Percentiles rank a stretch among this genome's conserved stretches.
Conservation (phyloP, 108 stramenopile species). For the Poteriospumella lacustris region DNA sequence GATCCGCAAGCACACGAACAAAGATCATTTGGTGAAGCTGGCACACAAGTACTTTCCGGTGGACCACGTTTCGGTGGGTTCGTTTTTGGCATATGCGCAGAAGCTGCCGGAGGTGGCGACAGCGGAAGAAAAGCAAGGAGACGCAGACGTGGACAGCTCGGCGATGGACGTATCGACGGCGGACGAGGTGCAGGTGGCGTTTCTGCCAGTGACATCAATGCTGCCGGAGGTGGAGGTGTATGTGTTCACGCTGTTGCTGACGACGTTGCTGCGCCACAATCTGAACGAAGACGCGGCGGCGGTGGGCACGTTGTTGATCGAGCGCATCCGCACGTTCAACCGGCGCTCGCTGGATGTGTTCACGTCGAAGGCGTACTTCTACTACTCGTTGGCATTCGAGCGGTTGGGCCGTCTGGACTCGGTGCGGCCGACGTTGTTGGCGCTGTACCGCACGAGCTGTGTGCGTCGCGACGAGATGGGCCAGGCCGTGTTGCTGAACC, state of each 20-base stretch:
- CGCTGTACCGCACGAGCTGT: conserved; percentile 53
- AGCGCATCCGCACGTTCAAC: conserved; percentile 11
- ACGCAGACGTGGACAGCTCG: conserved; percentile 1
- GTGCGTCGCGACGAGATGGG: conserved; percentile 50
- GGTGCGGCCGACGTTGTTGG: conserved; percentile 43
- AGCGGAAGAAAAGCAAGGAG: neutral
- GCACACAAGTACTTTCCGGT: neutral
- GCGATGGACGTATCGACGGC: conserved; percentile 10
- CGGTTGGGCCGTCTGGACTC: conserved; percentile 20
- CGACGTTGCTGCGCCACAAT: neutral
- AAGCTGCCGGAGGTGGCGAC: neutral
- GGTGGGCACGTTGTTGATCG: neutral
- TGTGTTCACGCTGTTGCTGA: conserved; percentile 31
- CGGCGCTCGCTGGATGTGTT: conserved; percentile 42
- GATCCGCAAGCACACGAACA: neutral
- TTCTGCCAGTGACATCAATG: neutral
- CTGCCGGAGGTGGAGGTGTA: conserved; percentile 28
- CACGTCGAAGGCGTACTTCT: conserved; percentile 28
- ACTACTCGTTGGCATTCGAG: conserved; percentile 29
- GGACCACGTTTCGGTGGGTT: neutral
- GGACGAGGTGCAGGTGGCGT: neutral
- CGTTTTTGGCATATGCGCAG: neutral
- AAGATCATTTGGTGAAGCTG: neutral
- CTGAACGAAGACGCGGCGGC: neutral
- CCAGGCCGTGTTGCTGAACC: conserved; percentile 54